These are phyloP conservation scores for Aspergillus intermedius DNA, from an alignment of 2,329 filamentous ascomycete species.

Conservation along the genomic window DNA sequence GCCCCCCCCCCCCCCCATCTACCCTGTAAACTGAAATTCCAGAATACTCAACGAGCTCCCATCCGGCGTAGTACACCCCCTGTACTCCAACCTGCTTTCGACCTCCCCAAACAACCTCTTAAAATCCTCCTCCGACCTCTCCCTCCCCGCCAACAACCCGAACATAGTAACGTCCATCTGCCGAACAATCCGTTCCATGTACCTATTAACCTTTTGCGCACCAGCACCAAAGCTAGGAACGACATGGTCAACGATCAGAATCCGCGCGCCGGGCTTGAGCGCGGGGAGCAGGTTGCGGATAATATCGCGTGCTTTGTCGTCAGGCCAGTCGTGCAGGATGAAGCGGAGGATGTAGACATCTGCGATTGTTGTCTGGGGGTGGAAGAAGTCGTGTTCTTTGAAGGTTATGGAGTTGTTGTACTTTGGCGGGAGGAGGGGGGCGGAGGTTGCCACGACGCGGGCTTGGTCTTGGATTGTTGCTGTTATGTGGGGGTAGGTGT, in stretches of 20 bases:
- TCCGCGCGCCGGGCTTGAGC: neutral
- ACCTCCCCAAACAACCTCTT: neutral
- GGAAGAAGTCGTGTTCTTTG: conserved; percentile 2
- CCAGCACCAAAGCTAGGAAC: neutral
- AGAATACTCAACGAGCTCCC: neutral
- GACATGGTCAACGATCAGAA: neutral
- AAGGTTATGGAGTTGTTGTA: neutral
- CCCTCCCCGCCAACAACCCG: neutral
- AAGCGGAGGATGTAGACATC: conserved; percentile 1
- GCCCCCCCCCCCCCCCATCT: no score
- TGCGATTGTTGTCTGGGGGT: neutral
- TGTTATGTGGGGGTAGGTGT: neutral
- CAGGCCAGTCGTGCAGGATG: conserved; percentile 5
- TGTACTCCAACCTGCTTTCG: neutral
- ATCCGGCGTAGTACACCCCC: neutral
- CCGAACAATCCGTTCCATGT: neutral
- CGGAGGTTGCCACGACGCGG: neutral
- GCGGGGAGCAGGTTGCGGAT: conserved; percentile 1
- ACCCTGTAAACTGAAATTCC: neutral
- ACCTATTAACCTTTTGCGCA: neutral
- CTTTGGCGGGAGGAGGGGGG: neutral
- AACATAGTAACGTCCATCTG: neutral
- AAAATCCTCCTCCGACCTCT: neutral
- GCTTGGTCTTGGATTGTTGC: conserved; percentile 1
- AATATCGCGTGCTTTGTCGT: neutral